phyloP scores from a whole-genome alignment of 2,329 filamentous ascomycete genomes.

The Dactylellina leptospora region DNA sequence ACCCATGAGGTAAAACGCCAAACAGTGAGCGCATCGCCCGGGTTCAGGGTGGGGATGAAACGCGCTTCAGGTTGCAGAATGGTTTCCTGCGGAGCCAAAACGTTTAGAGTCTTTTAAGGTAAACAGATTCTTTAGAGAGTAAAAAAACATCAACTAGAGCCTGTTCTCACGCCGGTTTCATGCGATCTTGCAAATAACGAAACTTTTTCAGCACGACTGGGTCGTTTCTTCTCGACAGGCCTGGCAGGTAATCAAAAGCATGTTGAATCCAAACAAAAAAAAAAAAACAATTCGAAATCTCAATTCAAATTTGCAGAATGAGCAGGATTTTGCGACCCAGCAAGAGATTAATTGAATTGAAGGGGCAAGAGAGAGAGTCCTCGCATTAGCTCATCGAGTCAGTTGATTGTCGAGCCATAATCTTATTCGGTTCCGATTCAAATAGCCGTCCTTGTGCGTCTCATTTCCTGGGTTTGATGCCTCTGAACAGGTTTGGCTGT shows the following conservation, averaged over 20 bases:
- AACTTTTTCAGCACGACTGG: constrained; percentile 18
- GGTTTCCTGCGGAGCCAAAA: constrained; percentile 29
- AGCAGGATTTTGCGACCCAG: constrained; percentile 38
- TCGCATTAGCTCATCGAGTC: constrained; percentile 17
- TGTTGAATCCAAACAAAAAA: constrained; percentile 6
- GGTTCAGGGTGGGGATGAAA: constrained; percentile 52
- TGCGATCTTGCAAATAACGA: constrained; percentile 16
- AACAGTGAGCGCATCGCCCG: constrained; percentile 35
- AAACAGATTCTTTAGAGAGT: constrained; percentile 17
- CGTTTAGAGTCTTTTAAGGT: constrained; percentile 19
- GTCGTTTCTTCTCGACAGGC: constrained; percentile 21
- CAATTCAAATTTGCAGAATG: constrained; percentile 39
- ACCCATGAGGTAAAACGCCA: constrained; percentile 46
- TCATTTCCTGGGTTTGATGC: constrained; percentile 43
- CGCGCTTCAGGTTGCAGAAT: constrained; percentile 50
- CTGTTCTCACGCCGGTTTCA: constrained; percentile 35
- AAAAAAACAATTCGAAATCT: neutral
- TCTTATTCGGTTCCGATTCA: constrained; percentile 32
- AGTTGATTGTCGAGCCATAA: constrained; percentile 43
- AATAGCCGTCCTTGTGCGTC: constrained; percentile 36
- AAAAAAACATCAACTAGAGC: constrained; percentile 8
- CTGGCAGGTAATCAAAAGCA: constrained; percentile 24
- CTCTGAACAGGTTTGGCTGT: constrained; percentile 38
- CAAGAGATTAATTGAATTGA: constrained; percentile 16
- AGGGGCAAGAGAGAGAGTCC: constrained; percentile 5